Percentiles rank a stretch among this genome's conserved stretches.
Evolutionary conservation across 2,329 filamentous ascomycete species (phyloP).

Genomic region (Periglandula ipomoeae): DNA sequence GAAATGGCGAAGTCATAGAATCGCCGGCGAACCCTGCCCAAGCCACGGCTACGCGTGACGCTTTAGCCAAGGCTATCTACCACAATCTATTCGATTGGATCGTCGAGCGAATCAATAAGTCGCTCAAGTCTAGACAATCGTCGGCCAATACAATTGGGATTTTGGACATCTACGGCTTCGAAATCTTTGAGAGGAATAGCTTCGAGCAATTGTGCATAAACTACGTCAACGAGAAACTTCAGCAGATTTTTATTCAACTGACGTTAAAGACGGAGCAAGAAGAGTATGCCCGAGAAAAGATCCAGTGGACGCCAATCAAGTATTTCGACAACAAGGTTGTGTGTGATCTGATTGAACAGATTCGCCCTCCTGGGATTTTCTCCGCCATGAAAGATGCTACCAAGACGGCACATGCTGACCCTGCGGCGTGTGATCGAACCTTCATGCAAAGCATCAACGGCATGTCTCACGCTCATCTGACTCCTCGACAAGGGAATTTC

Average conservation of each 20-base stretch:
- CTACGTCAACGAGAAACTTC: slow-evolving; percentile 98
- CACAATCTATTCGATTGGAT: slow-evolving; percentile 99
- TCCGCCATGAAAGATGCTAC: slow-evolving; percentile 96
- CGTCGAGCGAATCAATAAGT: slow-evolving; percentile 82
- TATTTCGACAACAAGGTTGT: slow-evolving; percentile 99
- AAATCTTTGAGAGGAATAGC: slow-evolving; percentile 98
- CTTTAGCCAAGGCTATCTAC: slow-evolving; percentile 90
- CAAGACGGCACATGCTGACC: slow-evolving; percentile 95
- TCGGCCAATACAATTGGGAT: slow-evolving; percentile 87
- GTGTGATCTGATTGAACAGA: slow-evolving; percentile 91
- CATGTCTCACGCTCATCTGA: slow-evolving; percentile 85
- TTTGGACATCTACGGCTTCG: slow-evolving; percentile 97
- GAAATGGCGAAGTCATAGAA: slow-evolving; percentile 57
- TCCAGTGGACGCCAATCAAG: slow-evolving; percentile 97
- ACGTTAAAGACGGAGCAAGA: slow-evolving; percentile 96
- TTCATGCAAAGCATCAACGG: slow-evolving; percentile 91
- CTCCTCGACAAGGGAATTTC: slow-evolving; percentile 87
- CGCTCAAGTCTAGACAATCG: slow-evolving; percentile 66
- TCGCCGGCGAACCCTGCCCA: slow-evolving; percentile 81
- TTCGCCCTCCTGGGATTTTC: slow-evolving; percentile 83
- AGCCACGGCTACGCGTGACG: slow-evolving; percentile 79
- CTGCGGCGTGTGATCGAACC: slow-evolving; percentile 85
- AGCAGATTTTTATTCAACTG: slow-evolving; percentile 98
- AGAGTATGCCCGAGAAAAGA: slow-evolving; percentile 91
- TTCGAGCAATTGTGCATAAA: slow-evolving; percentile 99